Evolutionary conservation across 2,329 filamentous ascomycete genomes (phyloP), one percentile per base, ranked within the genome.

Genomic region (Dothideomycetes sp.): DNA sequence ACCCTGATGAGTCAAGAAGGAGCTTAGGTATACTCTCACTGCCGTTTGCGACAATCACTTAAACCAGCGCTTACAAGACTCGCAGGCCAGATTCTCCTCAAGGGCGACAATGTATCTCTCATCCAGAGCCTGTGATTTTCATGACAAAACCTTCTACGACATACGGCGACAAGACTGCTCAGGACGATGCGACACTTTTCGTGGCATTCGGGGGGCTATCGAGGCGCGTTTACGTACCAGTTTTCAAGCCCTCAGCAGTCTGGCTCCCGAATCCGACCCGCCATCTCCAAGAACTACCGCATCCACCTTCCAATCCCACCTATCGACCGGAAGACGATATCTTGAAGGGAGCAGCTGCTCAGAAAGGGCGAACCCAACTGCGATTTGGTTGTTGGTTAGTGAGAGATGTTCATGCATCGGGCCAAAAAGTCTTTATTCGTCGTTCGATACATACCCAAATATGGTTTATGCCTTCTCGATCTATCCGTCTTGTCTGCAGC

Each of bases 21-120:
- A 71, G 78, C 30, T 63, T 95, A 38, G 89, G 88, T 94, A 73
- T 47, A 73, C 37, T 48, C 18, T 23, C 17, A 19, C 29, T 15
- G 9, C 18, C 12, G 27, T 34, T 23, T 32, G 33, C 11, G 28
- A 24, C 33, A 32, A 13, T 9, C 38, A 13, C 25, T 13, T 17
- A 10, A 8, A 5, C 18, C 9, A 9, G 15, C 18, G 39, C 20
- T 32, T 41, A 44, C 49, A 52, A 11, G 5, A 17, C 9, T 24
- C 15, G 44, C 51, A 87, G 83, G 84, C 45, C 85, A 88, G 65
- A 88, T 93, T 49, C 65, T 93, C 49, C 73, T 93, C 51, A 91
- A 91, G 67, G 84, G 84, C 53, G 85, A 91, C 67, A 91, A 89
- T 56, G 84, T 93, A 36, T 84, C 84, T 23, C 68, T 93, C 51